Percentiles rank a stretch among this genome's conserved stretches.
Conservation (phyloP, 371 early-diverging fungal species). For the Mortierella sp. region DNA sequence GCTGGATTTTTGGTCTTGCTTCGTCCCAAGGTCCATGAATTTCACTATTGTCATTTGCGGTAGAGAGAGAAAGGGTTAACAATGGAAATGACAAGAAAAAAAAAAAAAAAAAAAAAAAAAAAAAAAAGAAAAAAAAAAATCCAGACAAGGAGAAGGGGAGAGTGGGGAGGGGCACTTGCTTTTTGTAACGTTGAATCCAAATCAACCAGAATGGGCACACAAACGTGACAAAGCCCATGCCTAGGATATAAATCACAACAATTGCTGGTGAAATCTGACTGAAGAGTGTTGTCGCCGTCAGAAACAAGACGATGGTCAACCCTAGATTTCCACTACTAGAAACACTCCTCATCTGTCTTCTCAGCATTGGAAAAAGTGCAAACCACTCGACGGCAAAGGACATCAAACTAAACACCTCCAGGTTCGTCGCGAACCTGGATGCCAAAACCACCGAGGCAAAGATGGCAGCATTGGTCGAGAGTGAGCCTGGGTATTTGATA, state of each 20-base stretch:
- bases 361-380: constrained; percentile 91
- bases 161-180: constrained; percentile 70
- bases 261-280: constrained; percentile 75
- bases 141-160: too few relatives aligned
- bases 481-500: constrained; percentile 87
- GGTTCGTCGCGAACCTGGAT: constrained; percentile 82
- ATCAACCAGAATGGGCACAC: constrained; percentile 92
- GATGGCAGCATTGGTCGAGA: constrained; percentile 95
- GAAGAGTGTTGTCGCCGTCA: constrained; percentile 69
- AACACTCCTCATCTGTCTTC: constrained; percentile 77
- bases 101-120: neutral
- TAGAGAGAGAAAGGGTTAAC: neutral
- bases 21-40: constrained; percentile 98
- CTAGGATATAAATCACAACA: constrained; percentile 72
- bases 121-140: neutral
- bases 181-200: constrained; percentile 92
- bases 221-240: constrained; percentile 83
- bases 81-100: constrained; percentile 1
- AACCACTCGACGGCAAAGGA: constrained; percentile 92
- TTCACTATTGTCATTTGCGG: constrained; percentile 64
- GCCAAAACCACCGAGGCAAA: constrained; percentile 96
- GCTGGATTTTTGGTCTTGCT: constrained; percentile 79
- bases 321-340: constrained; percentile 66
- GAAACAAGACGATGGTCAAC: constrained; percentile 70
- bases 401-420: constrained; percentile 91